Evolutionary conservation across 352 stramenopile genomes (phyloP).

Genomic region (Pythium myriotylum): DNA sequence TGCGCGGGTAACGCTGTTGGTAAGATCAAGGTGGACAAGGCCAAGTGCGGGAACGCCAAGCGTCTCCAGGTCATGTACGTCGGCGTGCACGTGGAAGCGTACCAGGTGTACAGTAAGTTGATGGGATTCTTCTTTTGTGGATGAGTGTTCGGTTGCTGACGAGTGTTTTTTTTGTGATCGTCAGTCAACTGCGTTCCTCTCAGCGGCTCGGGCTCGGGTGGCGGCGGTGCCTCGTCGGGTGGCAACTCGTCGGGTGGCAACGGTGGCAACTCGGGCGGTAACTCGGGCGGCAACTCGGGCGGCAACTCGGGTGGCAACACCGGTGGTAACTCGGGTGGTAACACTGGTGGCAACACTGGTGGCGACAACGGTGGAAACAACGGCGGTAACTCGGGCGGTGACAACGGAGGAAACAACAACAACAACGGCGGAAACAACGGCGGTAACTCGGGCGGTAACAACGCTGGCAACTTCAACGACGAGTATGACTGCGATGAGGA

Average conservation of each 20-base stretch:
- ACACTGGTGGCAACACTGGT: no score
- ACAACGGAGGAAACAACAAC: no score
- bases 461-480: no score
- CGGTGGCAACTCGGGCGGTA: no score
- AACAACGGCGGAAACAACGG: no score
- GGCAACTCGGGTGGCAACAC: no score
- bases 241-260: not conserved
- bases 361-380: no score
- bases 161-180: not conserved
- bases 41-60: constrained; percentile 20
- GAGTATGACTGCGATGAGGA: not conserved
- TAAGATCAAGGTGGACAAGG: constrained; percentile 29
- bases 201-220: not conserved
- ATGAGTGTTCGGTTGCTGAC: not conserved
- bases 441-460: no score
- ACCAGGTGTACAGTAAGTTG: constrained; percentile 24
- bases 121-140: not conserved
- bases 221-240: not conserved
- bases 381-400: no score
- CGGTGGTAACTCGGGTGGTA: no score
- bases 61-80: constrained; percentile 30
- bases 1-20: constrained; percentile 29
- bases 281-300: no score
- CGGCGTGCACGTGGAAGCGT: constrained; percentile 23
- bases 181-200: constrained; percentile 17